These are phyloP conservation scores for Phytopythium oedochilum DNA, from an alignment of 352 stramenopile species.

Conservation along the genomic window DNA sequence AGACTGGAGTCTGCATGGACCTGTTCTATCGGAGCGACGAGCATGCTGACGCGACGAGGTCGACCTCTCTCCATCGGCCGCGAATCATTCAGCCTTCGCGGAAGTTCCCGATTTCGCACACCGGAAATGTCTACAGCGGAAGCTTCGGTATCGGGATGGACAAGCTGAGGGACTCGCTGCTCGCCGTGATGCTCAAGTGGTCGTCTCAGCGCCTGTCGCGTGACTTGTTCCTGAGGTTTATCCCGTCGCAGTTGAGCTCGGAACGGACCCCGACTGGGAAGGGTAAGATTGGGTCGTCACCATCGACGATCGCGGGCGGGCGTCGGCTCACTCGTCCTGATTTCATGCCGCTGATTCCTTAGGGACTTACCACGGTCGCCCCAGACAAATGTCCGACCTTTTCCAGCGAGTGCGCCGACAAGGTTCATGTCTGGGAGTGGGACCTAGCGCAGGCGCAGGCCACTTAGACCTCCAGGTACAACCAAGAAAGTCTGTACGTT, in stretches of 20 bases:
- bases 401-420: constrained; percentile 46
- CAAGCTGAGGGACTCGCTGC: constrained; percentile 44
- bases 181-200: constrained; percentile 64
- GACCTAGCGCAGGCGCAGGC: constrained; percentile 20
- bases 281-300: constrained; percentile 8
- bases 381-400: constrained; percentile 72
- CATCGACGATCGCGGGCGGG: not conserved
- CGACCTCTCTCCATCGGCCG: not conserved
- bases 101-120: constrained; percentile 7
- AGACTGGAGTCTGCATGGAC: constrained; percentile 55
- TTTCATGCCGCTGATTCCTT: too few relatives aligned
- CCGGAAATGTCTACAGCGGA: constrained; percentile 19
- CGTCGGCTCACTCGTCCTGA: too few relatives aligned
- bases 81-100: not conserved
- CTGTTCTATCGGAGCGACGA: constrained; percentile 63
- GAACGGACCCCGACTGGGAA: constrained; percentile 14
- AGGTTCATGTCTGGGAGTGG: constrained; percentile 42
- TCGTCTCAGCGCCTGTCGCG: constrained; percentile 72
- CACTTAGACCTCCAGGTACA: not conserved
- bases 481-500: not conserved
- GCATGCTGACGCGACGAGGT: constrained; percentile 8
- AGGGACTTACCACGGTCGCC: constrained; percentile 62
- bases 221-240: constrained; percentile 79
- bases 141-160: constrained; percentile 42
- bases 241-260: constrained; percentile 17